Evolutionary conservation across 805 yeast genomes (phyloP), one percentile per base, ranked within the genome.

Genomic region (Saccharomycopsis sp.): DNA sequence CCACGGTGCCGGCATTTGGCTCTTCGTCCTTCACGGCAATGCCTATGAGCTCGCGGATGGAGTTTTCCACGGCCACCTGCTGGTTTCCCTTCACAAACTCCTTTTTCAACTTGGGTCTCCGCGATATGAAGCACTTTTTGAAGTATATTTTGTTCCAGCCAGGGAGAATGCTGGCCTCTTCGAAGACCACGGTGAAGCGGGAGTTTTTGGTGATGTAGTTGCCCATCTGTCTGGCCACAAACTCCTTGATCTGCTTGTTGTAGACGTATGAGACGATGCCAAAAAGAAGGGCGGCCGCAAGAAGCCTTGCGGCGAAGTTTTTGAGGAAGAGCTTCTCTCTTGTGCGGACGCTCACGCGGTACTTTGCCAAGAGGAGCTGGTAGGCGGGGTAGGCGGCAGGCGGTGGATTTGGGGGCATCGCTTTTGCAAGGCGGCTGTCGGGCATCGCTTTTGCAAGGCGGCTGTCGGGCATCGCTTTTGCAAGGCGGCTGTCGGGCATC

Each of bases 91-190:
- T 85, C 16, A 76, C 77, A 55, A 89, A 87, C 24, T 71, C 58
- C 72, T 67, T 66, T 41, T 66, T 64, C 55, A 64, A 60, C 57
- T 83, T 82, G 0, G 99, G 99, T 59, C 98, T 76, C 62, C 87
- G 79, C 54, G 95, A 87, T 0, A 91, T 91, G 68, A 85, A 85
- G 55, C 96, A 95, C 64, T 90, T 89, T 59, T 84, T 81, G 70
- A 94, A 87, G 50, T 85, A 81, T 56, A 94, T 89, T 61, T 83
- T 87, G 1, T 97, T 95, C 97, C 97, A 91, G 57, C 89, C 90
- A 0, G 97, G 97, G 3, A 91, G 95, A 58, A 92, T 88, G 16
- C 59, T 58, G 1, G 98, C 99, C 68, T 83, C 85, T 68, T 92
- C 98, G 66, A 94, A 94, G 0, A 89, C 84, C 7, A 94, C 97